Base-by-base conservation (phyloP, 75 land plant species). In the Cryptomeria japonica region DNA sequence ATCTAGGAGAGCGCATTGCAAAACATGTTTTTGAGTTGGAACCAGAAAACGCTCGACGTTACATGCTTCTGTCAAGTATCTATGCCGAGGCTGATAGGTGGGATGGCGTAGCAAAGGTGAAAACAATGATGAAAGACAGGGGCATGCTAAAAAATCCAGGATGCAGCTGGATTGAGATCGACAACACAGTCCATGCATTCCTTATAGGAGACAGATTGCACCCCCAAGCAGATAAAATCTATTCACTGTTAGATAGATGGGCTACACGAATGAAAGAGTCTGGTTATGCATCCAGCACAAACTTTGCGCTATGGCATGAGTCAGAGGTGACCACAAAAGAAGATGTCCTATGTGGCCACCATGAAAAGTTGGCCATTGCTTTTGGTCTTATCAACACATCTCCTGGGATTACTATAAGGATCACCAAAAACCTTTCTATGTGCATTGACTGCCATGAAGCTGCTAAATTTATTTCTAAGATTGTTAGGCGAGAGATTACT, bases 1-100 rank as follows among this genome's bases (percentile, higher is more conserved):
- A 91, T 36, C 92, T 94, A 34, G 96, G 96, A 18, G 93, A 92
- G 84, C 38, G 87, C 72, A 95, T 93, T 34, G 96, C 95, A 22
- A 78, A 88, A 36, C 77, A 34, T 79, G 91, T 95, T 53, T 91
- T 95, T 88, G 90, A 91, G 78, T 58, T 88, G 70, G 96, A 92
- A 64, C 88, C 86, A 28, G 42, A 86, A 39, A 91, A 89, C 88
- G 86, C 92, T 77, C 94, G 95, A 15, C 92, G 92, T 87, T 95
- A 94, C 53, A 86, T 94, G 70, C 91, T 94, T 6, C 55, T 94
- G n/a, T 95, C 94, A 70, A 92, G 94, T 78, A 79, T 95, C 41
- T 95, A 95, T 91, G 83, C 83, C 6, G 83, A 38, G 22, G 83
- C 83, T 41, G 25, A 41, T 80, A 18, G 83, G 83, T 80, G 83